Evolutionary conservation across 768 basidiomycete genomes (phyloP).

Genomic region (Podaxis rugospora): DNA sequence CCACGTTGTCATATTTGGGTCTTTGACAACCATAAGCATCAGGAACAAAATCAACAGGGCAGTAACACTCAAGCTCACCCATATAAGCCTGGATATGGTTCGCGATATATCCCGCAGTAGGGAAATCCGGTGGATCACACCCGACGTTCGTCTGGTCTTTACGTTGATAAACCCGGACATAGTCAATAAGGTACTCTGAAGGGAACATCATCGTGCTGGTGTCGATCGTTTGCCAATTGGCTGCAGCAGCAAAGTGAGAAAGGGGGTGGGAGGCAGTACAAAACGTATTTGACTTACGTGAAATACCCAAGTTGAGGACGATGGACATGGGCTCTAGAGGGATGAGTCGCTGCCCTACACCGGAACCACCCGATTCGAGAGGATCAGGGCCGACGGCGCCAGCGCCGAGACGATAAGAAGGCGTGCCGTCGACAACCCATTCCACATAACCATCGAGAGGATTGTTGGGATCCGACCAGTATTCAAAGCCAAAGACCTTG

Average conservation of each 20-base stretch:
- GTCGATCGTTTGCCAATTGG: constrained; percentile 64
- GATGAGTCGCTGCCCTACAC: constrained; percentile 55
- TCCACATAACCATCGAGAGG: constrained; percentile 60
- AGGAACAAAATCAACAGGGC: neutral
- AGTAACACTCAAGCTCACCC: constrained; percentile 35
- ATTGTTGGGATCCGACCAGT: constrained; percentile 57
- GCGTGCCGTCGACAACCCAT: constrained; percentile 63
- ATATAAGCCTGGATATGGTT: constrained; percentile 53
- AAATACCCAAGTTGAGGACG: constrained; percentile 60
- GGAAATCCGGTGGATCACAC: constrained; percentile 60
- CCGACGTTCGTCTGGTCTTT: constrained; percentile 54
- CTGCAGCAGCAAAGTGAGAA: constrained; percentile 21
- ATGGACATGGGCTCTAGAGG: constrained; percentile 60
- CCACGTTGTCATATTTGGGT: constrained; percentile 38
- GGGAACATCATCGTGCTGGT: constrained; percentile 60
- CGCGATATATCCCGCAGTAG: constrained; percentile 62
- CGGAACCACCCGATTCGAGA: constrained; percentile 29
- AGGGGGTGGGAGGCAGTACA: neutral
- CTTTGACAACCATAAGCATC: constrained; percentile 22
- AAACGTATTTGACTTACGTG: constrained; percentile 32
- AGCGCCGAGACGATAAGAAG: constrained; percentile 49
- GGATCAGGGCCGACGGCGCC: constrained; percentile 41
- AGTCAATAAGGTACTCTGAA: constrained; percentile 67
- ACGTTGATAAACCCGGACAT: constrained; percentile 78
- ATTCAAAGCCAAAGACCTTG: constrained; percentile 59